Percentiles rank a stretch among this genome's conserved stretches.
Conservation (phyloP, 805 yeast genomes). For the Helenozyma rhizophorensis region DNA sequence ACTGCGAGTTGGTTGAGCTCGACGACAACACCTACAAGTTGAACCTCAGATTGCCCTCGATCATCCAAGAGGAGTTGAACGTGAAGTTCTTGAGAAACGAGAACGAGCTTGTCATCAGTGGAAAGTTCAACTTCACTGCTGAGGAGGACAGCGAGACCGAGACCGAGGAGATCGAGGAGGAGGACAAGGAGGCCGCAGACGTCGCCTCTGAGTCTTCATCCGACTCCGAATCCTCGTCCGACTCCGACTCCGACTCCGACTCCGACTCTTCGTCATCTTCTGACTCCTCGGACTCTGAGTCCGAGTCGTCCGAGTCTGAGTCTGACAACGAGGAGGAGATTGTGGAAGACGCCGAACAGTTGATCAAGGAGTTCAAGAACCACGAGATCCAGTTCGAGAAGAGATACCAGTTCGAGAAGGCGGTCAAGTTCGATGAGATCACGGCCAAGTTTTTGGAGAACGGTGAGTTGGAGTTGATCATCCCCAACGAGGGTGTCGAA, state of each 20-base stretch:
- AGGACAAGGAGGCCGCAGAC: slow-evolving; percentile 12
- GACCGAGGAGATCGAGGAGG: slow-evolving; percentile 10
- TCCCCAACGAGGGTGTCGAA: slow-evolving; percentile 30
- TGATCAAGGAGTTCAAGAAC: slow-evolving; percentile 35
- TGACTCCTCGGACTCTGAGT: slow-evolving; percentile 7
- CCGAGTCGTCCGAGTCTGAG: slow-evolving; percentile 11
- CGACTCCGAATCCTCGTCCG: slow-evolving; percentile 9
- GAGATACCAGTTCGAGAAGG: slow-evolving; percentile 38
- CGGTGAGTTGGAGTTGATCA: slow-evolving; percentile 39
- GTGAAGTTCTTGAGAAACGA: slow-evolving; percentile 36
- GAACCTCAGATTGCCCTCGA: slow-evolving; percentile 38
- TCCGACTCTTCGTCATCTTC: slow-evolving; percentile 14
- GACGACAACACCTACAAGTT: slow-evolving; percentile 38
- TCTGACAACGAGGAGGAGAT: slow-evolving; percentile 33
- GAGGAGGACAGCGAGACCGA: slow-evolving; percentile 22
- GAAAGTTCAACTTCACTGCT: slow-evolving; percentile 31
- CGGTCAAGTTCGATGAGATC: slow-evolving; percentile 33
- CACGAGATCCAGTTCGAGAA: slow-evolving; percentile 41
- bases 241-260: slow-evolving; percentile 1
- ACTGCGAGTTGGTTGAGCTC: slow-evolving; percentile 37
- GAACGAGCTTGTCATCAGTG: slow-evolving; percentile 38
- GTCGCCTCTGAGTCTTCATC: slow-evolving; percentile 13
- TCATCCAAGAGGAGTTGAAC: slow-evolving; percentile 36
- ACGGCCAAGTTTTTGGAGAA: slow-evolving; percentile 33
- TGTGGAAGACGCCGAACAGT: slow-evolving; percentile 33